A percentile compares a stretch with the other conserved stretches of the same genome.
These are phyloP conservation scores for Boletus rubropictus DNA, from an alignment of 768 basidiomycete genomes.

Conservation along the genomic window DNA sequence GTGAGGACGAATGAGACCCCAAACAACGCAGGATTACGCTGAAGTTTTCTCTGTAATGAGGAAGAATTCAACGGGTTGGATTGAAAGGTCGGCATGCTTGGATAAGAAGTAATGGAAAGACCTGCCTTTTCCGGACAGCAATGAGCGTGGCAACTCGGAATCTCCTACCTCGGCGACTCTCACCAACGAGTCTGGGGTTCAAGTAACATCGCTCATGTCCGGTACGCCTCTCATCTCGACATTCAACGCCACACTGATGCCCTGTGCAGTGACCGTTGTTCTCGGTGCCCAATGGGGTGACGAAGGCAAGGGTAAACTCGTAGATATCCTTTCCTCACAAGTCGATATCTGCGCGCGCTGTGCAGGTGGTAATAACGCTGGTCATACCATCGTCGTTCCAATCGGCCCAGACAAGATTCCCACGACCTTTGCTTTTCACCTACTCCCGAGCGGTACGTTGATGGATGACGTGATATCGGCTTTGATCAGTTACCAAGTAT, in stretches of 20 bases:
- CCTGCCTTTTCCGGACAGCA: conserved; percentile 18
- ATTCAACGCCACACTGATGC: conserved; percentile 9
- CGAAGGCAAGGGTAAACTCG: conserved; percentile 93
- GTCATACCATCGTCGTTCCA: conserved; percentile 93
- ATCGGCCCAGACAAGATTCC: conserved; percentile 59
- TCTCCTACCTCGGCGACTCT: conserved; percentile 7
- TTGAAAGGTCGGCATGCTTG: conserved; percentile 43
- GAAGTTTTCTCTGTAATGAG: conserved; percentile 35
- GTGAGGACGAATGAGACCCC: conserved; percentile 83
- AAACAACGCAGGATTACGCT: conserved; percentile 66
- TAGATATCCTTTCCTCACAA: conserved; percentile 89
- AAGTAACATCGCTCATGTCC: conserved; percentile 16
- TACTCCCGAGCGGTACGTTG: conserved; percentile 78
- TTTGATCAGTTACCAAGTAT: neutral
- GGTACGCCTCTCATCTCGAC: conserved; percentile 11
- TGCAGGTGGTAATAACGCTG: conserved; percentile 98
- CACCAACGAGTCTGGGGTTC: conserved; percentile 1
- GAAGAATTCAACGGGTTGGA: conserved; percentile 35
- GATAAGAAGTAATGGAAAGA: neutral
- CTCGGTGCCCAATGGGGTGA: conserved; percentile 91
- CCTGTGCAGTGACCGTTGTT: conserved; percentile 55
- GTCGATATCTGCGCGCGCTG: conserved; percentile 92
- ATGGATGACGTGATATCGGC: neutral
- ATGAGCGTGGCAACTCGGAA: conserved; percentile 1
- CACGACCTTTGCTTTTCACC: conserved; percentile 91